These are phyloP conservation scores for Beta corolliflora DNA, from an alignment of 179 eudicot genomes.

Conservation along the genomic window DNA sequence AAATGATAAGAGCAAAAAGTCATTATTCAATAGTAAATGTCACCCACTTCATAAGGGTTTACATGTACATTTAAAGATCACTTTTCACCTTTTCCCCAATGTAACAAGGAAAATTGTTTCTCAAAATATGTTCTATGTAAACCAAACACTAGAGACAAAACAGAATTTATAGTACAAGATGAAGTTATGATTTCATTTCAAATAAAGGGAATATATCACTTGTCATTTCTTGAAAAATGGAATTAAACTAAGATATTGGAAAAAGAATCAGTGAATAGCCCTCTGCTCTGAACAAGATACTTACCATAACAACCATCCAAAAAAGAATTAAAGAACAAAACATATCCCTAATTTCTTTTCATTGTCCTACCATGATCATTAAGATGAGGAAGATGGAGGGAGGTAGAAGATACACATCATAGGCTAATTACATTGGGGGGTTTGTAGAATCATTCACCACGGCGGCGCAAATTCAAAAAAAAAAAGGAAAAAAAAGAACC, in stretches of 20 bases:
- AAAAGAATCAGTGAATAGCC: conserved; percentile 9
- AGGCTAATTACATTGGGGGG: conserved; percentile 44
- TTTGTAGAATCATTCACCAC: conserved; percentile 32
- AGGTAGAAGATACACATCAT: conserved; percentile 39
- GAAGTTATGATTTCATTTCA: not conserved
- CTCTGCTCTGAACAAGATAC: conserved; percentile 13
- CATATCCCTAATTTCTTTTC: conserved; percentile 30
- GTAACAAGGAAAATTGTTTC: no score
- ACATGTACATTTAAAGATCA: no score
- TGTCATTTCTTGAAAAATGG: not conserved
- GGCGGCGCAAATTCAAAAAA: conserved; percentile 8
- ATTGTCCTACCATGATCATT: conserved; percentile 28
- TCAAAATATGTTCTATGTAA: no score
- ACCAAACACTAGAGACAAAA: not conserved
- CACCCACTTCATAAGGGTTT: no score
- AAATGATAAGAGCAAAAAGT: not conserved
- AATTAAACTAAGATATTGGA: not conserved
- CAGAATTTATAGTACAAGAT: not conserved
- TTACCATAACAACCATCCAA: conserved; percentile 10
- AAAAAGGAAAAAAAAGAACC: not conserved
- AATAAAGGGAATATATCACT: not conserved
- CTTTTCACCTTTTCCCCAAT: no score
- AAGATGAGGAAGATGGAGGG: not conserved
- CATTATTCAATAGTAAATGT: no score
- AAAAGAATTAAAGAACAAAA: conserved; percentile 28